phyloP scores from a whole-genome alignment of 1,284 basidiomycete species.

The Testicularia cyperi region DNA sequence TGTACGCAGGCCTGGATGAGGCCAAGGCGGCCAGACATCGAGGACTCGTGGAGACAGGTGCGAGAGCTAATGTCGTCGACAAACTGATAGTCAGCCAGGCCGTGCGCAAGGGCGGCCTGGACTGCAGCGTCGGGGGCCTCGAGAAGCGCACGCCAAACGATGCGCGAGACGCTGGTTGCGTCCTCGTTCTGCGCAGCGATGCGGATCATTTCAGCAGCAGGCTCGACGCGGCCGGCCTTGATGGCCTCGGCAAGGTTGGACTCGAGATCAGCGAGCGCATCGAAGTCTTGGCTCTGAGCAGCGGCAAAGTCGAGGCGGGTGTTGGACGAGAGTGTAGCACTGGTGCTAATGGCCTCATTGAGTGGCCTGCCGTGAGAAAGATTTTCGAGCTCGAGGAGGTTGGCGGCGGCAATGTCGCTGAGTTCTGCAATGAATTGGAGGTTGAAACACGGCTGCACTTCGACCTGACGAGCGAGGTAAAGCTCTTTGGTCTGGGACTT shows the following conservation, averaged over 20 bases:
- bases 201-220: conserved; percentile 46
- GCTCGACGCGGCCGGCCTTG: conserved; percentile 38
- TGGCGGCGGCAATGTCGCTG: conserved; percentile 89
- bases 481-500: conserved; percentile 93
- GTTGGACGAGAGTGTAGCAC: conserved; percentile 40
- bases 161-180: conserved; percentile 45
- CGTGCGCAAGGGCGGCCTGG: conserved; percentile 41
- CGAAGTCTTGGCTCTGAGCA: conserved; percentile 44
- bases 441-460: conserved; percentile 79
- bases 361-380: conserved; percentile 47
- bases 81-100: conserved; percentile 76
- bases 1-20: conserved; percentile 80
- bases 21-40: conserved; percentile 78
- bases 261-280: conserved; percentile 53
- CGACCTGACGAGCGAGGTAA: conserved; percentile 93
- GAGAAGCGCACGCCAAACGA: conserved; percentile 56
- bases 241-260: conserved; percentile 47
- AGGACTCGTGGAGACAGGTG: conserved; percentile 90
- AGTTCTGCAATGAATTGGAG: conserved; percentile 96
- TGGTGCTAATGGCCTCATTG: conserved; percentile 15
- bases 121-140: conserved; percentile 44
- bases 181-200: conserved; percentile 48
- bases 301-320: conserved; percentile 56
- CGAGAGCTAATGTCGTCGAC: conserved; percentile 97
- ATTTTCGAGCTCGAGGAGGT: conserved; percentile 87